Evolutionary conservation across 352 stramenopile genomes (phyloP).

Genomic region (Blastocystis sp.): DNA sequence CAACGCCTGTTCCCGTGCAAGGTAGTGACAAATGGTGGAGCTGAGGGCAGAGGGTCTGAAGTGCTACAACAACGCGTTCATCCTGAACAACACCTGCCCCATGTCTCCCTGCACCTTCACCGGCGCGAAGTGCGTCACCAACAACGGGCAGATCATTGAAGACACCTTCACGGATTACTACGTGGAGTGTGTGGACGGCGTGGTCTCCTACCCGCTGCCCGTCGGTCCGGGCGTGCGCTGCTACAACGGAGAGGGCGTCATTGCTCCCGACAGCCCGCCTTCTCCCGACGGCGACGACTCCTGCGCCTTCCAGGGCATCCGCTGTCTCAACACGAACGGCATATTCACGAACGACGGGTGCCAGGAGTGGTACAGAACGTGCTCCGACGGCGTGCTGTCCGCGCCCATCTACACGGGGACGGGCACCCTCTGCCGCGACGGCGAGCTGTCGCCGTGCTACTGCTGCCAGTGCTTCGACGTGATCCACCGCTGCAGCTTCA

Average conservation of each 20-base stretch:
- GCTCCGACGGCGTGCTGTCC: constrained; percentile 45
- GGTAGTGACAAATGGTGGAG: background rate
- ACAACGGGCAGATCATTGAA: constrained; percentile 56
- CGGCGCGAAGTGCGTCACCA: constrained; percentile 43
- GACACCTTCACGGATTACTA: constrained; percentile 67
- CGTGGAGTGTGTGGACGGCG: constrained; percentile 53
- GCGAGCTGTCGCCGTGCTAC: constrained; percentile 33
- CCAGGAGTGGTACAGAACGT: constrained; percentile 47
- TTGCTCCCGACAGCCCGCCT: constrained; percentile 39
- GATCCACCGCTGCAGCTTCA: constrained; percentile 52
- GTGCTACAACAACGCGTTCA: constrained; percentile 42
- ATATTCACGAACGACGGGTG: constrained; percentile 67
- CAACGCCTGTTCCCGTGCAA: background rate
- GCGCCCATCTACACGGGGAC: constrained; percentile 15
- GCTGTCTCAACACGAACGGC: constrained; percentile 49
- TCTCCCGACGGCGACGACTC: constrained; percentile 45
- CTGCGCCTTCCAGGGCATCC: constrained; percentile 61
- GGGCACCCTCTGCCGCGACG: constrained; percentile 27
- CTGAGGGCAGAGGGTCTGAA: constrained; percentile 24
- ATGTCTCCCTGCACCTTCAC: constrained; percentile 26
- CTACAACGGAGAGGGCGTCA: constrained; percentile 52
- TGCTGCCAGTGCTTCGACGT: constrained; percentile 65
- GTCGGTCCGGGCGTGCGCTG: constrained; percentile 52
- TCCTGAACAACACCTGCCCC: constrained; percentile 22
- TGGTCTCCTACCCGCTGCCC: constrained; percentile 60